Percentiles rank a stretch among this genome's conserved stretches.
Conservation (phyloP, 768 basidiomycete species). For the Artomyces pyxidatus region DNA sequence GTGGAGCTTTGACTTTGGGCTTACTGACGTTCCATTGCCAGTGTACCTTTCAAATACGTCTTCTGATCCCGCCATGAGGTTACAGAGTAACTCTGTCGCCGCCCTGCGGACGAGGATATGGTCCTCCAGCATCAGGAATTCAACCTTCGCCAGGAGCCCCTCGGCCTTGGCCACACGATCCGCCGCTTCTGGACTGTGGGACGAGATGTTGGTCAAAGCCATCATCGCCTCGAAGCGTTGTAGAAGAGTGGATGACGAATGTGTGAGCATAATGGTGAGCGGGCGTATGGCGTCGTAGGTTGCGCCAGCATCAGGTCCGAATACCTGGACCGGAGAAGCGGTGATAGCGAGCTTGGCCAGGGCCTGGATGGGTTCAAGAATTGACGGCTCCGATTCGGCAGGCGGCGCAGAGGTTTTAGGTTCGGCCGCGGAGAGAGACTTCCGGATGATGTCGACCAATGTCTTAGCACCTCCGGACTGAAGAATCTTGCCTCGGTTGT, state of each 20-base stretch:
- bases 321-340: conserved; percentile 81
- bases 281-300: conserved; percentile 82
- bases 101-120: conserved; percentile 79
- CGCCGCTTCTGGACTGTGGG: conserved; percentile 58
- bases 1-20: conserved; percentile 61
- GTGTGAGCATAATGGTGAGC: conserved; percentile 63
- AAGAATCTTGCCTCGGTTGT: conserved; percentile 67
- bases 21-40: conserved; percentile 30
- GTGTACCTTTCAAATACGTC: conserved; percentile 68
- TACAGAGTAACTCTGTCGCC: conserved; percentile 86
- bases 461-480: conserved; percentile 74
- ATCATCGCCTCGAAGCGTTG: conserved; percentile 91
- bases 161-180: conserved; percentile 56
- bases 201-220: conserved; percentile 94
- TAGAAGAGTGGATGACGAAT: conserved; percentile 59
- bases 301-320: conserved; percentile 74
- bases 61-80: conserved; percentile 75
- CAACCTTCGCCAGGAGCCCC: conserved; percentile 55
- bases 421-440: conserved; percentile 29
- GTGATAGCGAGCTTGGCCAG: conserved; percentile 92
- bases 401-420: conserved; percentile 19
- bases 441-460: conserved; percentile 48
- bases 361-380: conserved; percentile 72
- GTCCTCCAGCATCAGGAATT: conserved; percentile 74
- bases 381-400: conserved; percentile 31